Conservation (phyloP, 805 yeast genomes). For the Ogataea naganishii region DNA sequence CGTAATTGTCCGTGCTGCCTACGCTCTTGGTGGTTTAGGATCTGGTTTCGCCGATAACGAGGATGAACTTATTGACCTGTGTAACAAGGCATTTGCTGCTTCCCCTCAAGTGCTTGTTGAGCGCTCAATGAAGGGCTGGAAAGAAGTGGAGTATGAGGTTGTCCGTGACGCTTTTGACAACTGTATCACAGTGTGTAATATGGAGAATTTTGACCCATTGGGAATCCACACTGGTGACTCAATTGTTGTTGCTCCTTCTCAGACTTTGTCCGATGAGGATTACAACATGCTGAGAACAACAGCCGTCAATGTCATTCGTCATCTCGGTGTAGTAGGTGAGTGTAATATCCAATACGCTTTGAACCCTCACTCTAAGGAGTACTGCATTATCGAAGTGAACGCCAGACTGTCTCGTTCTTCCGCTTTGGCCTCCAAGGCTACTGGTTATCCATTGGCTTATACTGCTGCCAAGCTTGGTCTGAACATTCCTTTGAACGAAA, state of each 20-base stretch:
- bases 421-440: slow-evolving; percentile 98
- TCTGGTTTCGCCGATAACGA: slow-evolving; percentile 95
- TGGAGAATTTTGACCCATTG: slow-evolving; percentile 98
- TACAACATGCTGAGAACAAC: slow-evolving; percentile 97
- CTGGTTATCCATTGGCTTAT: slow-evolving; percentile 96
- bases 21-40: slow-evolving; percentile 95
- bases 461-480: slow-evolving; percentile 96
- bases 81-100: slow-evolving; percentile 88
- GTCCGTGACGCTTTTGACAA: slow-evolving; percentile 95
- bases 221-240: slow-evolving; percentile 99
- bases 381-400: slow-evolving; percentile 95
- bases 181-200: slow-evolving; percentile 98
- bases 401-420: slow-evolving; percentile 97
- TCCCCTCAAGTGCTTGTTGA: slow-evolving; percentile 95
- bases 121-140: slow-evolving; percentile 98
- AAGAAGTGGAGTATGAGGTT: slow-evolving; percentile 97
- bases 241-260: slow-evolving; percentile 97
- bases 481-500: slow-evolving; percentile 84
- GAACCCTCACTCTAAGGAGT: slow-evolving; percentile 88
- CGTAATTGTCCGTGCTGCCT: slow-evolving; percentile 95
- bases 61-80: slow-evolving; percentile 69
- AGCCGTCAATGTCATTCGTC: slow-evolving; percentile 94
- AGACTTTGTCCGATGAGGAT: slow-evolving; percentile 92
- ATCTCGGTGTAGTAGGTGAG: slow-evolving; percentile 98
- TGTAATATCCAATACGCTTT: slow-evolving; percentile 97